Evolutionary conservation across 495 filamentous ascomycete species (phyloP), one percentile per base, ranked within the genome.

Genomic region (Rhypophila decipiens): DNA sequence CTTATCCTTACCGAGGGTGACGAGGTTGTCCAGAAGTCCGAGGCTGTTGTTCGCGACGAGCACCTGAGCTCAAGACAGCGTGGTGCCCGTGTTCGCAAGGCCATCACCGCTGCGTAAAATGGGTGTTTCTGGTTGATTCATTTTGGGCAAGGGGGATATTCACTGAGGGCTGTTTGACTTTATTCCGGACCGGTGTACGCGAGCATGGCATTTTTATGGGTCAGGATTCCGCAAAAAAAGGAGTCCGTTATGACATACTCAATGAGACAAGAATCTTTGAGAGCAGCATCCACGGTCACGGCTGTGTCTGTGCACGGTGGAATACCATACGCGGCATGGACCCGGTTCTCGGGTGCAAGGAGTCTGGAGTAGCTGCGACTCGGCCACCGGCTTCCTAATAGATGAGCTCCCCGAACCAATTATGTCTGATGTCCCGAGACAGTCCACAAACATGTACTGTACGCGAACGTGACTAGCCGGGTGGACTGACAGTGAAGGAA

Each of bases 1-100:
- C 75, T 97, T 50, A 97, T 99, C 84, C 83, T 99, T 57, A 95
- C 94, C 63, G 94, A 99, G 79, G 87, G 79, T 46, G 82, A 89
- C 63, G 93, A 99, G 79, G 78, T 85, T 53, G 84, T 95, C 52
- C 79, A 88, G 73, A 96, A 96, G 79, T 80, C 78, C 33, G 77
- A 82, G 55, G 67, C 76, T 34, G 76, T 81, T 57, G 77, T 75
- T 44, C 72, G 78, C 12, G 75, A 78, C 51, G 78, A 85, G 55
- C 83, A 80, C 61, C 74, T 98, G 61, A 87, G 68, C 77, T 85
- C 87, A 47, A 84, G 89, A 71, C 93, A 96, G 80, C 87, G 90
- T 63, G 93, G 87, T 62, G 72, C 79, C 60, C 80, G 84, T 69
- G 69, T 84, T 60, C 83, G 87, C 71, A 66, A 67, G 58, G 87